Evolutionary conservation across 2,329 filamentous ascomycete genomes (phyloP), one percentile per base, ranked within the genome.

Genomic region (Hymenoscyphus albidus): DNA sequence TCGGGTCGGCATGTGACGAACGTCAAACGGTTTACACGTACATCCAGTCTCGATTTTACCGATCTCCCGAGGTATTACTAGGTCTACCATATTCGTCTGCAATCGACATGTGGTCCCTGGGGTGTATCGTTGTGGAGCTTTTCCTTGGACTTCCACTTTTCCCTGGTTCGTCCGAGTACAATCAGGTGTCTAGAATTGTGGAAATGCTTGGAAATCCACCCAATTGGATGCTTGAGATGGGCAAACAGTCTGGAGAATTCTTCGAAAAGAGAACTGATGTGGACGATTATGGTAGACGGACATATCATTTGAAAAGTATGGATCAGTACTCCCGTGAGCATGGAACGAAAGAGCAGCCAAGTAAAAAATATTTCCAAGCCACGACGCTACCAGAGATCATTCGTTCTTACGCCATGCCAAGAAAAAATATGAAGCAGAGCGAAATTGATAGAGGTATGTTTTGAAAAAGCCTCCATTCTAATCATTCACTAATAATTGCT

Each of bases 81-180:
- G 95, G 95, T 3, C 80, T 99, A 58, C 95, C 95, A 66, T 99
- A 99, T 77, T 98, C 95, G 14, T 97, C 95, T 4, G 95, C 95
- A 55, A 99, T 99, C 74, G 95, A 99, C 75, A 99, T 99, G 94
- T 99, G 95, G 95, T 99, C 95, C 4, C 81, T 99, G 56, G 95
- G 95, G 62, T 99, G 95, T 78, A 99, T 99, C 70, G 94, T 99
- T 16, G 95, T 99, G 31, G 95, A 99, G 78, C 83, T 99, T 18
- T 99, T 99, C 82, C 83, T 99, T 1, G 95, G 95, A 57, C 82
- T 99, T 59, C 95, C 95, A 0, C 79, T 99, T 2, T 99, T 99
- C 77, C 95, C 95, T 7, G 95, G 95, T 35, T 98, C 94, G 0
- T 99, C 95, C 2, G 95, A 99, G 77, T 99, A 99, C 78, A 99